A percentile compares a stretch with the other conserved stretches of the same genome.
phyloP scores from a whole-genome alignment of 352 stramenopile species.

The Phytophthora quininea region DNA sequence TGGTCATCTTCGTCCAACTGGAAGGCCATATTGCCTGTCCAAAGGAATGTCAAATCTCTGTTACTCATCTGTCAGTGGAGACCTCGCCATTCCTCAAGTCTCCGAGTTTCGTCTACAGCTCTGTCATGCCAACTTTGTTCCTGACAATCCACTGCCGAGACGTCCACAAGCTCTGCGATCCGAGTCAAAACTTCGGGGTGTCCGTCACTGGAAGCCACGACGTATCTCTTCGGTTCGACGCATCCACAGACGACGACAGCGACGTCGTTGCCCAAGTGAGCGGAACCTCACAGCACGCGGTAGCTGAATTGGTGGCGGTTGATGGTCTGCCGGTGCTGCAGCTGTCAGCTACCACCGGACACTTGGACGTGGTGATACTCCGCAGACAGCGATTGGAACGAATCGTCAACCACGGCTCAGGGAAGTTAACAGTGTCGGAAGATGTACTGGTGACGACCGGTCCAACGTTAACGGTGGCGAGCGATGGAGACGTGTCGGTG shows the following conservation, averaged over 20 bases:
- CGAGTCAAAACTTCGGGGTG: conserved; percentile 20
- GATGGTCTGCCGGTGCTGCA: conserved; percentile 24
- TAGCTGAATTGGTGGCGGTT: conserved; percentile 13
- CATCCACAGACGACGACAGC: background rate
- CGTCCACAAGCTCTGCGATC: conserved; percentile 8
- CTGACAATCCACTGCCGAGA: conserved; percentile 22
- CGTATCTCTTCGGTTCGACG: conserved; percentile 22
- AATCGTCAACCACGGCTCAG: conserved; percentile 26
- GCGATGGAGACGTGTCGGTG: conserved; percentile 19
- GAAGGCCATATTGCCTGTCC: conserved; percentile 8
- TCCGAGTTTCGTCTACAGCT: too few species aligned
- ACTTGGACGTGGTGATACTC: conserved; percentile 26
- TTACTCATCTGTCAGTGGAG: too few species aligned
- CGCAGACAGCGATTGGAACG: conserved; percentile 16
- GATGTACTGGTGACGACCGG: conserved; percentile 19
- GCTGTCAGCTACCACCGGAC: conserved; percentile 7
- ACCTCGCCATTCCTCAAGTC: too few species aligned
- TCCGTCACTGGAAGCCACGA: conserved; percentile 31
- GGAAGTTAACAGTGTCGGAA: conserved; percentile 16
- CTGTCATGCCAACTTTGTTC: conserved; percentile 1
- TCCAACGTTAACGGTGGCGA: conserved; percentile 10
- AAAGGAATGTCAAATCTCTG: background rate
- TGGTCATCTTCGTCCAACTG: conserved; percentile 28
- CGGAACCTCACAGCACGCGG: background rate
- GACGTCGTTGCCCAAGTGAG: conserved; percentile 26